phyloP scores from a whole-genome alignment of 1,284 basidiomycete genomes.

The Ganoderma sinense region DNA sequence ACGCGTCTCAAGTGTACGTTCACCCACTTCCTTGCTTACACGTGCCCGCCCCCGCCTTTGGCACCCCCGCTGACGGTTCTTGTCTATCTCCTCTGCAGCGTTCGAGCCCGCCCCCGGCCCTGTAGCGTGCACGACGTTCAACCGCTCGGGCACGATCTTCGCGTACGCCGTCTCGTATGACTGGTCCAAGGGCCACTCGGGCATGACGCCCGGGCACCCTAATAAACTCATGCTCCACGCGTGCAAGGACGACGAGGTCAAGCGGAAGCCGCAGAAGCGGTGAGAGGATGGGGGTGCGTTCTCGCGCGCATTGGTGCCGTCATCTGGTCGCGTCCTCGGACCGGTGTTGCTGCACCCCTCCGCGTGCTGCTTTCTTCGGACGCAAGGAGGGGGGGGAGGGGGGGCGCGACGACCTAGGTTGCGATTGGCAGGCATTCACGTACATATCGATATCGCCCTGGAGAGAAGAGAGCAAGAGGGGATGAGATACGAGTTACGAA shows the following conservation, averaged over 20 bases:
- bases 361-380: not conserved
- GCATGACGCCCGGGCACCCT: constrained; percentile 81
- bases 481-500: not conserved
- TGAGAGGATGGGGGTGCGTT: constrained; percentile 23
- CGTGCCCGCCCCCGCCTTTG: not conserved
- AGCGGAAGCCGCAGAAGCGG: constrained; percentile 60
- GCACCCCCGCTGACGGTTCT: not conserved
- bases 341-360: not conserved
- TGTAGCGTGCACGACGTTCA: constrained; percentile 82
- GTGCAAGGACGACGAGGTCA: constrained; percentile 90
- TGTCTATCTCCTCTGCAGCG: constrained; percentile 48
- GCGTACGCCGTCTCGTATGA: constrained; percentile 92
- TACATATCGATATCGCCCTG: not conserved
- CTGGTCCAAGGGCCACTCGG: constrained; percentile 90
- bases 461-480: not conserved
- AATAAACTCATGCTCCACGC: constrained; percentile 93
- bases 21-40: constrained; percentile 17
- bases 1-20: constrained; percentile 86
- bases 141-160: constrained; percentile 86
- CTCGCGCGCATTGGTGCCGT: not conserved
- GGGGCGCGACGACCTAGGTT: not conserved
- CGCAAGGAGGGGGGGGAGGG: not conserved
- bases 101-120: constrained; percentile 76
- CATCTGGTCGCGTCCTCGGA: not conserved
- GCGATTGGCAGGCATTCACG: not conserved